A percentile compares a stretch with the other conserved stretches of the same genome.
Evolutionary conservation across 1,139 yeast genomes (phyloP).

Genomic region (Citeromyces hawaiiensis): DNA sequence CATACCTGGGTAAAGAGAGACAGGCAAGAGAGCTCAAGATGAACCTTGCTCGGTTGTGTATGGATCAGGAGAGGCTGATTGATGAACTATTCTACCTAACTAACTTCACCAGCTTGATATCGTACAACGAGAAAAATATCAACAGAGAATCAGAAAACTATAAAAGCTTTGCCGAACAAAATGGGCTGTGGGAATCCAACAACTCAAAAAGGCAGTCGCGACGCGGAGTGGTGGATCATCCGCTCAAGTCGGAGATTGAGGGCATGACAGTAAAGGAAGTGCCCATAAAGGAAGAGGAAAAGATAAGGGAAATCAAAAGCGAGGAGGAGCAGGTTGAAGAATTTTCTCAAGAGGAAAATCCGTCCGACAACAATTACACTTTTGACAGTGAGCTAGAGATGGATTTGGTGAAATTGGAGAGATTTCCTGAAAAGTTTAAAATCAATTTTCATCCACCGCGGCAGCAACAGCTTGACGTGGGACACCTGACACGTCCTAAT

Average conservation of each 20-base stretch:
- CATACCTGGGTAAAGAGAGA: not conserved
- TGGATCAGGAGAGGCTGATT: constrained; percentile 15
- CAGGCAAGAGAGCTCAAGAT: constrained; percentile 1
- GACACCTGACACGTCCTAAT: constrained; percentile 37
- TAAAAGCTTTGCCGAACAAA: constrained; percentile 13
- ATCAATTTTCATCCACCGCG: constrained; percentile 39
- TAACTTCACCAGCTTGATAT: constrained; percentile 35
- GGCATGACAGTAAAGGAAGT: constrained; percentile 5
- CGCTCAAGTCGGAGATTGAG: constrained; percentile 12
- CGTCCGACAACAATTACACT: constrained; percentile 5
- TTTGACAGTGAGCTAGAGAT: not conserved
- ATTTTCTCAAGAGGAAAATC: constrained; percentile 6
- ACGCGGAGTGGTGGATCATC: constrained; percentile 15
- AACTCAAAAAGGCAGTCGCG: constrained; percentile 11
- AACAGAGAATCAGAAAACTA: constrained; percentile 20
- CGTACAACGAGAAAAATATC: constrained; percentile 39
- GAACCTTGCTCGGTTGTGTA: not conserved
- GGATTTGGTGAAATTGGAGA: constrained; percentile 4
- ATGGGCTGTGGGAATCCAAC: constrained; percentile 22
- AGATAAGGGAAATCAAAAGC: constrained; percentile 6
- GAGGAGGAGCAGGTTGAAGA: constrained; percentile 9
- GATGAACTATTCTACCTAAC: constrained; percentile 30
- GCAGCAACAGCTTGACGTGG: constrained; percentile 65
- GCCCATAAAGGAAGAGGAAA: constrained; percentile 2
- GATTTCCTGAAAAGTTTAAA: constrained; percentile 21